Evolutionary conservation across 2,329 filamentous ascomycete species (phyloP), one percentile per base, ranked within the genome.

Genomic region (Aspergillus sp.): DNA sequence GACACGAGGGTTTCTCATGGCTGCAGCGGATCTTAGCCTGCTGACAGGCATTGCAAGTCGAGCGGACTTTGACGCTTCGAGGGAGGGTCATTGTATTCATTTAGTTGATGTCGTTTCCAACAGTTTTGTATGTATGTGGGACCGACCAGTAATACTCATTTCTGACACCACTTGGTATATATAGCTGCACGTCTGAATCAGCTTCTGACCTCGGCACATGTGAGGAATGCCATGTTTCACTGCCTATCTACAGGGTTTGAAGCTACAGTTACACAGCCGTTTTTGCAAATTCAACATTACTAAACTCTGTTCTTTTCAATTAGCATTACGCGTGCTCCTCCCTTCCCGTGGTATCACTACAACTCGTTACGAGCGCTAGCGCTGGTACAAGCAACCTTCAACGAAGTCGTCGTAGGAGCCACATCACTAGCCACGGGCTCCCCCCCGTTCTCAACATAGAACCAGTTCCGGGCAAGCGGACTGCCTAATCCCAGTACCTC

Each of bases 1-100:
- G 60, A 49, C 65, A 68, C 1, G 63, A 60, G 6, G 63, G 63
- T 19, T 60, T 65, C 45, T 67, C 63, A 49, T 68, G 65, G 20
- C 65, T 64, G 55, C 65, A 68, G 6, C 65, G 60, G 13, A 68
- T 67, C 35, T 68, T 68, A 7, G 65, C 65, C 46, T 66, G 63
- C 41, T 68, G 65, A 20, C 65, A 68, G n/a, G 65, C 63, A 47
- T 68, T 67, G 54, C 65, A 68, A 6, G 65, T 68, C 5, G 64
- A 66, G 41, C 65, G 62, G 17, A 66, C 57, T 41, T 67, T 67
- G 35, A 66, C 62, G 25, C 63, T 67, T 22, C 61, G 63, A 13
- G 62, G 62, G 1, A 65, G 52, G 3, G 37, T 39, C 37, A 39
- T 39, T 12, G 9, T 30, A 30, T 30, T 30, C 25, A 30, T 30